Base-by-base conservation (phyloP, 768 basidiomycete genomes). In the Trametes sanguinea region DNA sequence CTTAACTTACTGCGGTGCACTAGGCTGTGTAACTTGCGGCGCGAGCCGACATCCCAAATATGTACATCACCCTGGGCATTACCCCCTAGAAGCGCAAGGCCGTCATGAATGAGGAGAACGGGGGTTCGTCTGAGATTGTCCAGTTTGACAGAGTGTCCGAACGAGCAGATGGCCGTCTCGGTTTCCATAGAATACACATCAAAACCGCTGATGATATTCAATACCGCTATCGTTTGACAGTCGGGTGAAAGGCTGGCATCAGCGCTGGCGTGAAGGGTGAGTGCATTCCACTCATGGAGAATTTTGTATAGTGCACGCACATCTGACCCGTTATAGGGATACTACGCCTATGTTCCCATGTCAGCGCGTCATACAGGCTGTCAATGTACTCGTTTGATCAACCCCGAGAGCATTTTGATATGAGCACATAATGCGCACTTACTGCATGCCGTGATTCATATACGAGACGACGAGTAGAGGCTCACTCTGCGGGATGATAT, bases 371-470 rank as follows among this genome's bases (percentile, higher is more conserved):
- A 30, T 47, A 47, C 8, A 63, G 6, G 27, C 62, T 63, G 35
- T 14, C 22, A 2, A 17, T 2, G 33, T 10, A 27, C 32, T 10
- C 37, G 11, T 17, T 40, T 17, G 17, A 40, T 7, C 30, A 29
- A 43, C 13, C 22, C 11, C 43, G 43, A 13, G 43, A 16, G 43
- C 14, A 44, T 16, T 6, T 44, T 5, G 14, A 44, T 44, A 5
- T 14, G 43, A 44, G 17, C 17, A 44, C 43, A 14, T n/a, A n/a
- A n/a, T n/a, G n/a, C n/a, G n/a, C n/a, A n/a, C n/a, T n/a, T 43
- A 63, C 62, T 57, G 56, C 3, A 63, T 51, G 35, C 43, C 62
- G 39, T 63, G 62, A 37, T 57, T 46, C 43, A 63, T 43, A 33
- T 57, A 63, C 3, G 55, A 47, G 13, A 57, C 56, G 7, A 58